These are phyloP conservation scores for Neurospora sp. DNA, from an alignment of 495 filamentous ascomycete genomes.

Conservation along the genomic window DNA sequence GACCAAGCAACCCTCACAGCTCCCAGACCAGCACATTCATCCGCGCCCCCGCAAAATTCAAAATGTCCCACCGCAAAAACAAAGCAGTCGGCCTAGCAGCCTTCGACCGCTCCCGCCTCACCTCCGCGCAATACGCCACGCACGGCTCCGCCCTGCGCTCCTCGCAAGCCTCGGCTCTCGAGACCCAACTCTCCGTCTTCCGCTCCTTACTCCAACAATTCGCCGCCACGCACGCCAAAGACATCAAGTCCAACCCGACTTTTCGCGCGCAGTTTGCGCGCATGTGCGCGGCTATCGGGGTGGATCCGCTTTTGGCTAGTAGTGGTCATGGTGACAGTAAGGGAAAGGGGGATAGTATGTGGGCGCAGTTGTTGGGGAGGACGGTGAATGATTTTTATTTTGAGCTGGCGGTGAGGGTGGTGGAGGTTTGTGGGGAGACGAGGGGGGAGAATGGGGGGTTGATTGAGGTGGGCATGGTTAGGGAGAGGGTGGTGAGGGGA, in stretches of 20 bases:
- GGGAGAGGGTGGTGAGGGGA: constrained; percentile 58
- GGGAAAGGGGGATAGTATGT: constrained; percentile 53
- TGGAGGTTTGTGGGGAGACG: constrained; percentile 83
- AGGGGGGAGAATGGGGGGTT: constrained; percentile 86
- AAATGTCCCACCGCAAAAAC: constrained; percentile 35
- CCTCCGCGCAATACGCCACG: constrained; percentile 72
- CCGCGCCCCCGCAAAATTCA: neutral
- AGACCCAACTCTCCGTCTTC: constrained; percentile 91
- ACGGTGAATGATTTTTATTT: constrained; percentile 96
- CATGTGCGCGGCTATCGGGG: constrained; percentile 95
- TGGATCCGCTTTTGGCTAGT: constrained; percentile 73
- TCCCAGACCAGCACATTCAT: neutral
- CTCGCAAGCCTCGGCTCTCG: constrained; percentile 68
- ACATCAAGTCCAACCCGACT: constrained; percentile 86
- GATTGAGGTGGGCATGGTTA: constrained; percentile 73
- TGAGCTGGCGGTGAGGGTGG: constrained; percentile 84
- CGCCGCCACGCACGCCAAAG: constrained; percentile 83
- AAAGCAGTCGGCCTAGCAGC: constrained; percentile 84
- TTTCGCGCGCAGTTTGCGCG: constrained; percentile 96
- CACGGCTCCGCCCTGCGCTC: constrained; percentile 80
- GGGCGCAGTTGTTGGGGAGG: constrained; percentile 83
- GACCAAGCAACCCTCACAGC: neutral
- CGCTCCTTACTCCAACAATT: constrained; percentile 88
- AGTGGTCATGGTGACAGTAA: constrained; percentile 36
- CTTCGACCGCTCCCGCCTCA: constrained; percentile 72